phyloP scores from a whole-genome alignment of 148 eudicot genomes.

The Chenopodium formosanum region DNA sequence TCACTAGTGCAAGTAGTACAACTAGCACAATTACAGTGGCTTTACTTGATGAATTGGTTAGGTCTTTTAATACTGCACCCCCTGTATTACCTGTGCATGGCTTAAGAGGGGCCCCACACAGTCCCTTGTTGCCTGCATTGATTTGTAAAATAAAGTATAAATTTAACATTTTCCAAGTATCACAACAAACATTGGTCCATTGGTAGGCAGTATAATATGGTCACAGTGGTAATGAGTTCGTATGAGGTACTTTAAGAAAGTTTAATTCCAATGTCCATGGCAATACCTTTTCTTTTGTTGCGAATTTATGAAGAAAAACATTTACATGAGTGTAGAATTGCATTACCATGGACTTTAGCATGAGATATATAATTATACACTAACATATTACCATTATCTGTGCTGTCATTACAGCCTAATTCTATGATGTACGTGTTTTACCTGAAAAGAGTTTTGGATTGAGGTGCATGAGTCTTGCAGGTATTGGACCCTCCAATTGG shows the following conservation, averaged over 20 bases:
- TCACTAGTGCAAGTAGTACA: constrained; percentile 27
- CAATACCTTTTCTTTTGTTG: neutral
- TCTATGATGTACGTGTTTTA: neutral
- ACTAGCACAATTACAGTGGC: constrained; percentile 25
- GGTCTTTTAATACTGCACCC: neutral
- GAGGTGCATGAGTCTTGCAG: constrained; percentile 32
- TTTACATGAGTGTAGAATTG: neutral
- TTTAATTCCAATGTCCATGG: neutral
- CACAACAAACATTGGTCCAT: neutral
- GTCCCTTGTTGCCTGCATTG: constrained; percentile 58
- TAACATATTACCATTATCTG: neutral
- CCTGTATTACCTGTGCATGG: constrained; percentile 27
- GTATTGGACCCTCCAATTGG: constrained; percentile 69
- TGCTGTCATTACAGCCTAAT: neutral
- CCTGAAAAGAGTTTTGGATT: constrained; percentile 29
- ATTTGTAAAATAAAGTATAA: neutral
- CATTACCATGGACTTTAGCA: neutral
- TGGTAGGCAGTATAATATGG: neutral
- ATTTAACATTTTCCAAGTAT: neutral
- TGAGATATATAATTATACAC: neutral
- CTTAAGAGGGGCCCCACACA: constrained; percentile 73
- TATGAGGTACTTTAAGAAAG: neutral
- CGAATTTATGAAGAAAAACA: neutral
- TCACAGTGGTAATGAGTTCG: neutral
- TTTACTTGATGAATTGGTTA: constrained; percentile 28